These are phyloP conservation scores for Dillenia turbinata DNA, from an alignment of 164 flowering plant species.

Conservation along the genomic window DNA sequence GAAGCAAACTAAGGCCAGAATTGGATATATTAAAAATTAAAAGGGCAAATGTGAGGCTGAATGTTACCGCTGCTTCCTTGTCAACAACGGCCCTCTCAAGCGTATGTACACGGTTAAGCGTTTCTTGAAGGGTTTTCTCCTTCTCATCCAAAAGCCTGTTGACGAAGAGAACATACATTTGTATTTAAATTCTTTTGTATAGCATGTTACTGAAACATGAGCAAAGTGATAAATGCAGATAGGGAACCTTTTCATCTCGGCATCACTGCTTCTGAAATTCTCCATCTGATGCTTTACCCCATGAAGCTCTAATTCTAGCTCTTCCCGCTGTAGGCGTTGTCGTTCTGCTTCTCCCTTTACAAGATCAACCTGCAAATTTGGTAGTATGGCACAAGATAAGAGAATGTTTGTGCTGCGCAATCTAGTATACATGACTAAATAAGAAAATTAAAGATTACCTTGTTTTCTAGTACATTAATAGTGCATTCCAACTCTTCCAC, in stretches of 20 bases:
- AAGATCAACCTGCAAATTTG: slow-evolving; percentile 56
- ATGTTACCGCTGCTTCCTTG: slow-evolving; percentile 70
- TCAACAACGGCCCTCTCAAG: slow-evolving; percentile 54
- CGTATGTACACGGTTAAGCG: slow-evolving; percentile 34
- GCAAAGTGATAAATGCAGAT: not conserved
- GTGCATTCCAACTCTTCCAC: slow-evolving; percentile 92
- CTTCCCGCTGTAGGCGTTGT: slow-evolving; percentile 84
- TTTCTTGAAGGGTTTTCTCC: slow-evolving; percentile 50
- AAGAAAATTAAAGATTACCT: slow-evolving; percentile 39
- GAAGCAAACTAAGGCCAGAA: too few species aligned
- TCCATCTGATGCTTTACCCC: slow-evolving; percentile 62
- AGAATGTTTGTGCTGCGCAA: not conserved
- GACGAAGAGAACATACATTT: slow-evolving; percentile 8
- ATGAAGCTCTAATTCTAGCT: slow-evolving; percentile 81
- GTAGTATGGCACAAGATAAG: slow-evolving; percentile 4
- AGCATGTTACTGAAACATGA: not conserved
- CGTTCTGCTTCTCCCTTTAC: slow-evolving; percentile 87
- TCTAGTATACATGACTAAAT: not conserved
- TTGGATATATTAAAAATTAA: too few species aligned
- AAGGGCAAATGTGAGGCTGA: slow-evolving; percentile 1
- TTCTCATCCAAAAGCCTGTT: slow-evolving; percentile 56
- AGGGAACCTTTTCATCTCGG: slow-evolving; percentile 55
- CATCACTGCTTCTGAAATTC: slow-evolving; percentile 38
- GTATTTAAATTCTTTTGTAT: not conserved
- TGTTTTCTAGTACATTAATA: slow-evolving; percentile 74